Evolutionary conservation across 345 rosid genomes (phyloP).

Genomic region (Sisymbrium altissimum): DNA sequence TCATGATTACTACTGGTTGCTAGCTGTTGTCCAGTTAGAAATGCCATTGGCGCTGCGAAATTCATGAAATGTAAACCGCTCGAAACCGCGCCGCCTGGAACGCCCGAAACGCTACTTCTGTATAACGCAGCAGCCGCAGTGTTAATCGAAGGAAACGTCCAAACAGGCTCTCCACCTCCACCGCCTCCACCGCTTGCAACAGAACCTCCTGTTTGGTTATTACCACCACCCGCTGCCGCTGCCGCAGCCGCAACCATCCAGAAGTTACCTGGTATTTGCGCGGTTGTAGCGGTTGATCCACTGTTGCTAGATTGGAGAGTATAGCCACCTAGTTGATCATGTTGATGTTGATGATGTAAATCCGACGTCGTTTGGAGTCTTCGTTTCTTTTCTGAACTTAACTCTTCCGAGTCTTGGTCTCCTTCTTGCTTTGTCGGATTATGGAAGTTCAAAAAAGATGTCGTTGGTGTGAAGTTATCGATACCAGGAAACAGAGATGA

Average conservation of each 20-base stretch:
- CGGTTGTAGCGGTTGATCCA: slow-evolving; percentile 49
- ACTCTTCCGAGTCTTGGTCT: slow-evolving; percentile 39
- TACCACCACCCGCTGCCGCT: neutral
- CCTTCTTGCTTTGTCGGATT: slow-evolving; percentile 67
- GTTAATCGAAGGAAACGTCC: slow-evolving; percentile 81
- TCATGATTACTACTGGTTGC: slow-evolving; percentile 42
- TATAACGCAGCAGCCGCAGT: slow-evolving; percentile 56
- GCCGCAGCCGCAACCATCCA: slow-evolving; percentile 83
- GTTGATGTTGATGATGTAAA: slow-evolving; percentile 35
- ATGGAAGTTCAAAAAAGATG: slow-evolving; percentile 76
- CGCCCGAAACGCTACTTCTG: slow-evolving; percentile 59
- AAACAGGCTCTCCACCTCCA: slow-evolving; percentile 73
- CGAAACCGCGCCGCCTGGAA: slow-evolving; percentile 53
- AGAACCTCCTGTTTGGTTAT: slow-evolving; percentile 40
- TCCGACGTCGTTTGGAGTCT: slow-evolving; percentile 45
- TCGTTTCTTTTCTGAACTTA: slow-evolving; percentile 50
- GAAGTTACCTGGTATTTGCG: slow-evolving; percentile 77
- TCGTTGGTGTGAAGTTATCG: slow-evolving; percentile 34
- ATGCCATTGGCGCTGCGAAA: slow-evolving; percentile 79
- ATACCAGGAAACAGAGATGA: slow-evolving; percentile 32
- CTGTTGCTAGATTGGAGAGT: slow-evolving; percentile 57
- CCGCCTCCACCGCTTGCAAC: slow-evolving; percentile 43
- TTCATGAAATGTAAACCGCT: slow-evolving; percentile 96
- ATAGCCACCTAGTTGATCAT: slow-evolving; percentile 64
- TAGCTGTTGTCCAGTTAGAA: slow-evolving; percentile 72